These are phyloP conservation scores for Potentilla sterilis DNA, from an alignment of 306 rosid genomes.

Conservation along the genomic window DNA sequence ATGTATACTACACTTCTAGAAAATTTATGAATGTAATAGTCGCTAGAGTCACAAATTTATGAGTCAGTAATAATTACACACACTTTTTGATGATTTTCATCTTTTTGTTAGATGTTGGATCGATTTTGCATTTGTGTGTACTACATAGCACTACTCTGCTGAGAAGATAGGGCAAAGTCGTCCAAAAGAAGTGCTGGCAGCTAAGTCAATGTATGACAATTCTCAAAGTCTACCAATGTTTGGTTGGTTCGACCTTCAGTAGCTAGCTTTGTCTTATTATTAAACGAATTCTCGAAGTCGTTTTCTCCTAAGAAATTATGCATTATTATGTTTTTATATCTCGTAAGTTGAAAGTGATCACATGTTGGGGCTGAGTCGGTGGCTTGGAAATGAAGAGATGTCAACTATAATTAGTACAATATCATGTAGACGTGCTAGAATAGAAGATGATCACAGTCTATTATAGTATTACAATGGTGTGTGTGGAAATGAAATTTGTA, in stretches of 20 bases:
- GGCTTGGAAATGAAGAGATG: background rate
- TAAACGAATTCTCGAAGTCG: too few species aligned
- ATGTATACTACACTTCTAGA: too few species aligned
- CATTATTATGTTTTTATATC: background rate
- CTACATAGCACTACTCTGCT: too few species aligned
- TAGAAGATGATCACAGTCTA: background rate
- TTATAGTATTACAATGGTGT: background rate
- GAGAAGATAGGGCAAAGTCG: conserved; percentile 33
- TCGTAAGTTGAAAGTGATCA: background rate
- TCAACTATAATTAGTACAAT: background rate
- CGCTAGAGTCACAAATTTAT: too few species aligned
- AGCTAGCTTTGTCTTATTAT: background rate
- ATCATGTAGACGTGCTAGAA: background rate
- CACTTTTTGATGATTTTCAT: too few species aligned
- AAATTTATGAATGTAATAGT: too few species aligned
- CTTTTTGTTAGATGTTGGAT: too few species aligned
- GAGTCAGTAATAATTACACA: too few species aligned
- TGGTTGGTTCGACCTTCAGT: background rate
- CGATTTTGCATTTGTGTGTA: too few species aligned
- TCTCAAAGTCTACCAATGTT: background rate
- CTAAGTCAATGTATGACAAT: background rate
- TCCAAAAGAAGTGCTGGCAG: background rate
- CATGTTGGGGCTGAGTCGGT: background rate
- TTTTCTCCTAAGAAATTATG: background rate
- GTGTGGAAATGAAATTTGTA: background rate